Percentiles rank a stretch among this genome's conserved stretches.
phyloP scores from a whole-genome alignment of 2,329 filamentous ascomycete species.

The Truncatella angustata region DNA sequence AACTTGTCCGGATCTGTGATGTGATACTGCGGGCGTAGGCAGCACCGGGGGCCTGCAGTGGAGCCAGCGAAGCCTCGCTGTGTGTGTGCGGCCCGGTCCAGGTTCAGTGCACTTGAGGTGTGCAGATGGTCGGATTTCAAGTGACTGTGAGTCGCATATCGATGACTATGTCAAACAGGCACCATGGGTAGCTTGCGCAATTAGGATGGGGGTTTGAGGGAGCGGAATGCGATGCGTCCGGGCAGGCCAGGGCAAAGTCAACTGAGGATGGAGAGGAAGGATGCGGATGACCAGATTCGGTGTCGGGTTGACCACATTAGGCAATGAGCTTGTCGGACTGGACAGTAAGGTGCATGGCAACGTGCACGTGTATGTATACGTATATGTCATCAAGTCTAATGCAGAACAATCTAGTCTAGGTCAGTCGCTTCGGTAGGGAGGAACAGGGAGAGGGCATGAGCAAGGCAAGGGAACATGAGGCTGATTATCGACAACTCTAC shows the following conservation, averaged over 20 bases:
- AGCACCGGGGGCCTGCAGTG: constrained; percentile 8
- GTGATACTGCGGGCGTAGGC: constrained; percentile 9
- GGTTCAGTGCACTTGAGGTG: not conserved
- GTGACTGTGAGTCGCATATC: not conserved
- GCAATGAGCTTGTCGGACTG: constrained; percentile 1
- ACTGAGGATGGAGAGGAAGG: not conserved
- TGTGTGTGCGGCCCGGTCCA: not conserved
- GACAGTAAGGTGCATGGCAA: not conserved
- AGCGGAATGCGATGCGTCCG: too few relatives aligned
- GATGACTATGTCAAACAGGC: not conserved
- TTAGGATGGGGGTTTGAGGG: too few relatives aligned
- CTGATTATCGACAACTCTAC: constrained; percentile 10
- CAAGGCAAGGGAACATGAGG: too few relatives aligned
- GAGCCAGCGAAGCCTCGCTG: not conserved
- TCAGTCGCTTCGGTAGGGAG: too few relatives aligned
- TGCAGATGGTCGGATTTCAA: not conserved
- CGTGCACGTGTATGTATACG: too few relatives aligned
- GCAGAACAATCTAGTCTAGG: not conserved
- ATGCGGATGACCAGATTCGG: constrained; percentile 11
- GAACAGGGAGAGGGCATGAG: too few relatives aligned
- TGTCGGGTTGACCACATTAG: constrained; percentile 2
- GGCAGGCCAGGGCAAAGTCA: too few relatives aligned
- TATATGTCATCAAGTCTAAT: constrained; percentile 8
- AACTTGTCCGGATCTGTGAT: not conserved
- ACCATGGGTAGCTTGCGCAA: not conserved